Base-by-base conservation (phyloP, 192 early-diverging fungal genomes). In the Chytriomyces sp. region DNA sequence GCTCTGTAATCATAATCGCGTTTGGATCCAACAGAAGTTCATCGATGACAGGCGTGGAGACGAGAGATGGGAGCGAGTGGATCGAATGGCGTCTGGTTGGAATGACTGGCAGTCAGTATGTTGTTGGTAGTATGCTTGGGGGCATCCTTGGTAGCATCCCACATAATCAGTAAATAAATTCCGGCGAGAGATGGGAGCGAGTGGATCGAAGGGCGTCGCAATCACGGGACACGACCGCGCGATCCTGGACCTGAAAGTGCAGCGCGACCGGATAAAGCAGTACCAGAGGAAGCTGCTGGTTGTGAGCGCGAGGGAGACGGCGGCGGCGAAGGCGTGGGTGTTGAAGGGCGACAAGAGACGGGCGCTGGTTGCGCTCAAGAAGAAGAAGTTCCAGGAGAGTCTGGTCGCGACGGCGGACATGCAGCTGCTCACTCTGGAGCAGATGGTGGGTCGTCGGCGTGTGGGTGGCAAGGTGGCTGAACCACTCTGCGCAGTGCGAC, bases 361-460 rank as follows among this genome's bases (percentile, higher is more conserved):
- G 7, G 97, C 97, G 4, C 77, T 96, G 61, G 69, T 99, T 36
- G 94, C 97, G 1, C 85, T 99, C 14, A 91, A 92, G 75, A 94
- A 95, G 84, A 96, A 96, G 78, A 97, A 97, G 76, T 98, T 95
- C 76, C 95, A 98, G 78, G 91, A 98, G 78, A 86, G 89, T 64
- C 83, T 96, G 69, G 81, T 98, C 26, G 79, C 84, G 52, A 91
- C 93, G 79, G 92, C 94, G 3, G 91, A 93, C 61, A 75, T 91
- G 25, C 95, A 99, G 82, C 85, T 99, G 44, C 80, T 92, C 59
- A 98, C 88, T 39, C 79, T 99, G 32, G 93, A 98, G 81, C 90
- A 95, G 69, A 80, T 99, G 83, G 90, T 92, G 79, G 37, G 70
- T 33, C 31, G 52, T 52, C 14, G n/a, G 63, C n/a, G 7, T 67